phyloP scores from a whole-genome alignment of 495 filamentous ascomycete species.

The Cercophora samala region DNA sequence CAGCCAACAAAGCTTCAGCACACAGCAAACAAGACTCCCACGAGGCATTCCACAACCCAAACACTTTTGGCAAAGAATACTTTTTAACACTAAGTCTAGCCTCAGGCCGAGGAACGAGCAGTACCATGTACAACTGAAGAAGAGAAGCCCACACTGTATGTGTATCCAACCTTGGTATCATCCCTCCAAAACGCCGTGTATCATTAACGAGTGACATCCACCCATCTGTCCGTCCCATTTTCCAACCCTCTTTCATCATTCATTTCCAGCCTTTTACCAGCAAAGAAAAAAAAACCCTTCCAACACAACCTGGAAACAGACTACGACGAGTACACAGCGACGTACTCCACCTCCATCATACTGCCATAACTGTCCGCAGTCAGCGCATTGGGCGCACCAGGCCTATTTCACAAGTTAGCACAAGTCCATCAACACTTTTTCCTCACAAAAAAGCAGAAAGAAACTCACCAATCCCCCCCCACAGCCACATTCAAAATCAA shows the following conservation, averaged over 20 bases:
- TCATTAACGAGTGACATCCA: neutral
- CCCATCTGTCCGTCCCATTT: neutral
- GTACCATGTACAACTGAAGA: conserved; percentile 11
- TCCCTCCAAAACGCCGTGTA: neutral
- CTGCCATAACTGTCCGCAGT: conserved; percentile 44
- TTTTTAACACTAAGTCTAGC: neutral
- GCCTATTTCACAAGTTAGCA: conserved; percentile 21
- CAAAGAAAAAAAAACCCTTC: neutral
- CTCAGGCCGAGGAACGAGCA: neutral
- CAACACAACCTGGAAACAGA: too few relatives aligned
- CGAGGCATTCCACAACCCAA: too few relatives aligned
- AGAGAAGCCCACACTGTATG: neutral
- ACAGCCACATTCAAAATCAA: conserved; percentile 51
- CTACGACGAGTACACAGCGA: conserved; percentile 38
- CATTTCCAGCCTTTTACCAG: neutral
- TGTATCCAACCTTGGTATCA: neutral
- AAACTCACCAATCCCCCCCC: conserved; percentile 46
- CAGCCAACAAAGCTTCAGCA: too few relatives aligned
- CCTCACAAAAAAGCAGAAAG: neutral
- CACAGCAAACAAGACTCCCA: too few relatives aligned
- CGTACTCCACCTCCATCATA: conserved; percentile 53
- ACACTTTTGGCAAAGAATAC: neutral
- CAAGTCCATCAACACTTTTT: neutral
- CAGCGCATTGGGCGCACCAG: conserved; percentile 30
- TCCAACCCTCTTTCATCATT: neutral